Conservation (phyloP, 1,284 basidiomycete genomes). For the Rhizoctonia solani region DNA sequence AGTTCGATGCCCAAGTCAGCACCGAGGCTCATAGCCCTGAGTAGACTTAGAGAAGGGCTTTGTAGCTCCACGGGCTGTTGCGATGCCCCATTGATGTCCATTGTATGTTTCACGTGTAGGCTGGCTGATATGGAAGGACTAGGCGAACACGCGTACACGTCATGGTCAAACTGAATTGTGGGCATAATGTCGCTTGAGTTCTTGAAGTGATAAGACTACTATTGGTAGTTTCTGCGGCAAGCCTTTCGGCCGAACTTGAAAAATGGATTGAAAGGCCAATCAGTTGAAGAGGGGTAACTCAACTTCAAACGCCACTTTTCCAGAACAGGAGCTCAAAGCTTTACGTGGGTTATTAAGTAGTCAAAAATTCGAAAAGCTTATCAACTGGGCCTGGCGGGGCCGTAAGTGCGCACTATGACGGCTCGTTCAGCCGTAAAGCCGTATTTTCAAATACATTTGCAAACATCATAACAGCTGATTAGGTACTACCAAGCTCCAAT, state of each 20-base stretch:
- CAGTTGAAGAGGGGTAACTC: too few species aligned
- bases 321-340: too few species aligned
- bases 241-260: neutral
- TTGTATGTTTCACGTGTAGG: neutral
- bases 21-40: neutral
- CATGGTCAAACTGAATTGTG: neutral
- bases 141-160: neutral
- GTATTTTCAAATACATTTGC: too few species aligned
- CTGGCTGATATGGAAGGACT: neutral
- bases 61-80: neutral
- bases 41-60: neutral
- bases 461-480: too few species aligned
- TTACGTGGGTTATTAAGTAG: too few species aligned
- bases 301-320: too few species aligned
- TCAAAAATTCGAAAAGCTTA: too few species aligned
- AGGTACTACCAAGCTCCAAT: too few species aligned
- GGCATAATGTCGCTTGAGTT: neutral
- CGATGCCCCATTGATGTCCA: conserved; percentile 3
- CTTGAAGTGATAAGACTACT: neutral
- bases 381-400: too few species aligned
- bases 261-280: too few species aligned
- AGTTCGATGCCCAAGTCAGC: neutral
- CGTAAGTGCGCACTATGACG: too few species aligned
- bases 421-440: too few species aligned
- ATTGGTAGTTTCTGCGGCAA: conserved; percentile 1